phyloP scores from a whole-genome alignment of 306 rosid species.

The Hippophae tibetana region DNA sequence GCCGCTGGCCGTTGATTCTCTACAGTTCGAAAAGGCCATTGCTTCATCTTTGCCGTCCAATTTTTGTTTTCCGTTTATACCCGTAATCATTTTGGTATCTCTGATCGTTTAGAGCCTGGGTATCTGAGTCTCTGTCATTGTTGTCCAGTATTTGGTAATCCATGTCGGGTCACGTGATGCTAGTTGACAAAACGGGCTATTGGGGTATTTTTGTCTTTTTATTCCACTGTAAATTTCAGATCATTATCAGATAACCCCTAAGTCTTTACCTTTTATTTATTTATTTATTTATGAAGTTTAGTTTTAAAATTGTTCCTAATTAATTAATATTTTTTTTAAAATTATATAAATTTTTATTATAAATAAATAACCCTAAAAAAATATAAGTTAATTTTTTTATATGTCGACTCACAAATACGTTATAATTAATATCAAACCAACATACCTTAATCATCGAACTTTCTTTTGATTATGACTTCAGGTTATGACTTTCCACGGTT shows the following conservation, averaged over 20 bases:
- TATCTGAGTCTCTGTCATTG: background rate
- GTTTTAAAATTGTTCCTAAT: no score
- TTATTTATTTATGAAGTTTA: no score
- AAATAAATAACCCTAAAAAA: no score
- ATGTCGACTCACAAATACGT: no score
- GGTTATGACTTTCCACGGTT: no score
- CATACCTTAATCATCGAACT: no score
- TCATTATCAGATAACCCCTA: background rate
- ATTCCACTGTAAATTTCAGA: conserved; percentile 42
- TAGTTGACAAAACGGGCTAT: conserved; percentile 44
- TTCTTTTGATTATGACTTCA: no score
- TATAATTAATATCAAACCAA: no score
- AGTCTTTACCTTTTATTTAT: no score
- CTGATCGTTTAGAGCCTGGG: conserved; percentile 16
- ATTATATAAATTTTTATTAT: no score
- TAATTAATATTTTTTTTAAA: no score
- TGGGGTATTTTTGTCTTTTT: conserved; percentile 30
- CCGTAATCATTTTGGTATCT: conserved; percentile 27
- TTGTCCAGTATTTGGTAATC: conserved; percentile 27
- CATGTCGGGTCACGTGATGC: conserved; percentile 55
- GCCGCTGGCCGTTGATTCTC: conserved; percentile 96
- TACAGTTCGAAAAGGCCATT: conserved; percentile 50
- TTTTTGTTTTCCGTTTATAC: conserved; percentile 26
- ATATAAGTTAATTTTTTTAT: no score
- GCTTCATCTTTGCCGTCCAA: conserved; percentile 24